Evolutionary conservation across 331 rosid genomes (phyloP).

Genomic region (Telfairia occidentalis): DNA sequence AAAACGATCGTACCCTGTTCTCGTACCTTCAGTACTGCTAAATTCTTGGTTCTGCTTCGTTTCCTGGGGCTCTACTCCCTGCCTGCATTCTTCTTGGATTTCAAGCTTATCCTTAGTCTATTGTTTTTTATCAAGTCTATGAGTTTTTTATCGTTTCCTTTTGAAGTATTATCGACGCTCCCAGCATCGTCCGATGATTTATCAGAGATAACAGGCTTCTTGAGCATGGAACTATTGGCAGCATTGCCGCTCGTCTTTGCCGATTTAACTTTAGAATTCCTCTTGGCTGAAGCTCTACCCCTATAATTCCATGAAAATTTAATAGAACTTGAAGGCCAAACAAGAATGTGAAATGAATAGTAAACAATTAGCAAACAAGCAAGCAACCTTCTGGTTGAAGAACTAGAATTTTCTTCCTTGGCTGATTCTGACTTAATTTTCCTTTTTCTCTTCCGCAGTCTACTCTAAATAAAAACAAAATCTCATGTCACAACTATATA

Average conservation of each 20-base stretch:
- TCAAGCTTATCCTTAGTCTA: background rate
- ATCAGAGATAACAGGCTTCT: slow-evolving; percentile 14
- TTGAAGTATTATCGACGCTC: background rate
- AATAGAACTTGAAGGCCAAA: slow-evolving; percentile 25
- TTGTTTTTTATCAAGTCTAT: slow-evolving; percentile 1
- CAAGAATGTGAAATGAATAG: background rate
- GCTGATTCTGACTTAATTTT: slow-evolving; percentile 17
- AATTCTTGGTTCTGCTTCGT: background rate
- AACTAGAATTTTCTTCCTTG: slow-evolving; percentile 12
- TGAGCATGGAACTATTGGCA: slow-evolving; percentile 3
- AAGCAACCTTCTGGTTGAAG: slow-evolving; percentile 13
- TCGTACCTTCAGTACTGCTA: background rate
- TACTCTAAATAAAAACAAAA: slow-evolving; percentile 21
- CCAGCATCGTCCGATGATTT: slow-evolving; percentile 14
- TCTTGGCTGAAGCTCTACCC: slow-evolving; percentile 17
- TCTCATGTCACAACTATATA: background rate
- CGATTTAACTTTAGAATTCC: slow-evolving; percentile 17
- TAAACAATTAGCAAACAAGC: background rate
- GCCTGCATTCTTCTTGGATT: background rate
- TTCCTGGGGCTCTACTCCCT: background rate
- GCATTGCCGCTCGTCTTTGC: slow-evolving; percentile 8
- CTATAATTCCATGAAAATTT: slow-evolving; percentile 19
- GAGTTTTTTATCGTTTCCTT: slow-evolving; percentile 14
- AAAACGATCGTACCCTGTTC: background rate
- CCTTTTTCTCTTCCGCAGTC: slow-evolving; percentile 24